Evolutionary conservation across 805 yeast species (phyloP), one percentile per base, ranked within the genome.

Genomic region (Saccharomycopsis sp.): DNA sequence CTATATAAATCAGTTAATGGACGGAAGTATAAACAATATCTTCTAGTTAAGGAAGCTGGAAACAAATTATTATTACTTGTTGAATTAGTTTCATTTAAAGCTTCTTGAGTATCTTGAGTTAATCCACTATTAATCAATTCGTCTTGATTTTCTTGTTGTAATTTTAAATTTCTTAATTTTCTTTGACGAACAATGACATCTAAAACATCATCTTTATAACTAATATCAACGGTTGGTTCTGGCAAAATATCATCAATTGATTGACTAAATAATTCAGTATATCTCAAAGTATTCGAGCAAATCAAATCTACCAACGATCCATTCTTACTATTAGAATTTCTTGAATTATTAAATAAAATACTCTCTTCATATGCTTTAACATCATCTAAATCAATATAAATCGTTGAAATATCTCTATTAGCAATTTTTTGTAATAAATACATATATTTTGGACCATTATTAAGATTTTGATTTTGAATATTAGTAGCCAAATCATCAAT

Each of bases 101-200:
- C 26, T 9, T 14, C 15, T 17, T 53, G 52, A 15, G 53, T 48
- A 31, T 48, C 60, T 28, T 52, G 59, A 4, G 56, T 61, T 20
- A 62, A 49, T 21, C 61, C 64, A 51, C 63, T 66, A 49, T 61
- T 65, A 51, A 67, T 66, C 48, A 70, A 61, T 53, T 80, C 87
- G 47, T 76, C 79, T 36, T 72, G 67, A 51, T 73, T 69, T 51
- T 82, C 92, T 47, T 74, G 76, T 41, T 74, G 74, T 27, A 77
- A 66, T 46, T 89, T 72, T 50, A 74, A 74, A 58, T 89, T 89
- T 55, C 95, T 72, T 56, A 85, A 72, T 52, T 72, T 76, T 58
- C 99, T 74, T 64, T 92, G 97, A 55, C 85, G 88, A 49, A 88
- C 67, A 42, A 92, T 85, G 44, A 92, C 94, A 55, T 92, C 98